Evolutionary conservation across 2,329 filamentous ascomycete genomes (phyloP).

Genomic region (Ophiostoma quercus): DNA sequence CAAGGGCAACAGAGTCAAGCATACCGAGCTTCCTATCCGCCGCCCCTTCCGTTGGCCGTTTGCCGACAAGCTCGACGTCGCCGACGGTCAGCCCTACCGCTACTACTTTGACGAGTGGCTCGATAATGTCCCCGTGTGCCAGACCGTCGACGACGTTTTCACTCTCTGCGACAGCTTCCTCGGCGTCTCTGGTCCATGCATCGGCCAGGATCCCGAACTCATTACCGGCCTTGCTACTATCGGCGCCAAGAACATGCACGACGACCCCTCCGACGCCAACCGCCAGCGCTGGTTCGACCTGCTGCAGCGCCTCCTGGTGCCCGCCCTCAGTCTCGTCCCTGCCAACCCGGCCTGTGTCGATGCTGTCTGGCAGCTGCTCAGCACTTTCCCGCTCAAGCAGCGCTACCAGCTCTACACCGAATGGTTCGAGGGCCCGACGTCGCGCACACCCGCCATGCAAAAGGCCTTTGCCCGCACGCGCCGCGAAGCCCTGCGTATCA

Average conservation of each 20-base stretch:
- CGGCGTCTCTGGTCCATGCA: constrained; percentile 80
- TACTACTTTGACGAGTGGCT: constrained; percentile 98
- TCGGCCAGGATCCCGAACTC: constrained; percentile 75
- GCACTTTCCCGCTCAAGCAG: constrained; percentile 66
- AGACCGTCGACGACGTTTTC: constrained; percentile 85
- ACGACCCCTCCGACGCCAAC: constrained; percentile 67
- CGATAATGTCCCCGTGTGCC: constrained; percentile 87
- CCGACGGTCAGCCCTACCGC: constrained; percentile 72
- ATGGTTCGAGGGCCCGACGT: constrained; percentile 79
- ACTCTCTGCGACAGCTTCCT: constrained; percentile 77
- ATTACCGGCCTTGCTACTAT: constrained; percentile 81
- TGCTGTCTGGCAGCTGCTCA: constrained; percentile 78
- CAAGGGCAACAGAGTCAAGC: constrained; percentile 54
- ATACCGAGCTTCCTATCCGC: constrained; percentile 54
- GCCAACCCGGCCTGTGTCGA: constrained; percentile 79
- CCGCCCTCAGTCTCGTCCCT: constrained; percentile 79
- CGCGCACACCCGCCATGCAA: constrained; percentile 70
- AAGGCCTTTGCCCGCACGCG: constrained; percentile 70
- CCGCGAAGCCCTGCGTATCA: constrained; percentile 73
- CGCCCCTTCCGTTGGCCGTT: constrained; percentile 77
- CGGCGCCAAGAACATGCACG: constrained; percentile 65
- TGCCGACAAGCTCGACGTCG: constrained; percentile 69
- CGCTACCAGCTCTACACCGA: constrained; percentile 89
- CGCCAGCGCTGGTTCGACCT: constrained; percentile 76
- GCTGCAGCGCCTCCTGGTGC: constrained; percentile 76